These are phyloP conservation scores for Debaryomyces psychrophilus DNA, from an alignment of 1,139 yeast species.

Conservation along the genomic window DNA sequence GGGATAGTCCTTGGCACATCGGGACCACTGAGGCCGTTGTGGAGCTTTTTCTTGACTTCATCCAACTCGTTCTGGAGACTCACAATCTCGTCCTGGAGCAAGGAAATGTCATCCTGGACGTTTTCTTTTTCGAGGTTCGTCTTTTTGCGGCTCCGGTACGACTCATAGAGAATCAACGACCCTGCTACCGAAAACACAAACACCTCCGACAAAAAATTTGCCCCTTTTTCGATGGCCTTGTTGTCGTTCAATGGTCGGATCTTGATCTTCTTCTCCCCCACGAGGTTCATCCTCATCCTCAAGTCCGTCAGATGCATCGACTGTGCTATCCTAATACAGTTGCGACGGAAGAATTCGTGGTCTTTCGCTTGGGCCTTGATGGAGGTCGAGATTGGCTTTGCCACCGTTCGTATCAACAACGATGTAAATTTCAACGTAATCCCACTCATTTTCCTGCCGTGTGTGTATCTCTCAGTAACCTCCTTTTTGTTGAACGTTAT, in stretches of 20 bases:
- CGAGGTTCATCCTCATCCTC: slow-evolving; percentile 59
- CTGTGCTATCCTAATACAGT: slow-evolving; percentile 77
- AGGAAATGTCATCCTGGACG: slow-evolving; percentile 67
- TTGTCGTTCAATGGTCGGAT: slow-evolving; percentile 83
- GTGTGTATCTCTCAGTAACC: not conserved
- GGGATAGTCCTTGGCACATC: no score
- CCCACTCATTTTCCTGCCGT: slow-evolving; percentile 40
- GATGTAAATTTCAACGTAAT: slow-evolving; percentile 78
- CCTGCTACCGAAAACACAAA: slow-evolving; percentile 84
- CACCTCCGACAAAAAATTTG: slow-evolving; percentile 74
- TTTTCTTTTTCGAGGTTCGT: slow-evolving; percentile 63
- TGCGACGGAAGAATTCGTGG: slow-evolving; percentile 62
- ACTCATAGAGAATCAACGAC: slow-evolving; percentile 72
- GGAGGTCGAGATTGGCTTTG: slow-evolving; percentile 78
- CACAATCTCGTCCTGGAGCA: slow-evolving; percentile 71
- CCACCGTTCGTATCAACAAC: slow-evolving; percentile 71
- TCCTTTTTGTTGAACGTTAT: not conserved
- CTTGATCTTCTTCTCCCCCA: slow-evolving; percentile 60
- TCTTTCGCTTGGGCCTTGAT: slow-evolving; percentile 78
- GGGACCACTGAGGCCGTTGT: not conserved
- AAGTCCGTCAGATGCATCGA: slow-evolving; percentile 69
- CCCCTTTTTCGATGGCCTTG: slow-evolving; percentile 83
- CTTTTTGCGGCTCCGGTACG: slow-evolving; percentile 68
- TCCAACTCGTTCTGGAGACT: slow-evolving; percentile 54
- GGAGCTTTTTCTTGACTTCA: slow-evolving; percentile 19